Conservation (phyloP, 345 rosid genomes). For the Eucalyptus melliodora region DNA sequence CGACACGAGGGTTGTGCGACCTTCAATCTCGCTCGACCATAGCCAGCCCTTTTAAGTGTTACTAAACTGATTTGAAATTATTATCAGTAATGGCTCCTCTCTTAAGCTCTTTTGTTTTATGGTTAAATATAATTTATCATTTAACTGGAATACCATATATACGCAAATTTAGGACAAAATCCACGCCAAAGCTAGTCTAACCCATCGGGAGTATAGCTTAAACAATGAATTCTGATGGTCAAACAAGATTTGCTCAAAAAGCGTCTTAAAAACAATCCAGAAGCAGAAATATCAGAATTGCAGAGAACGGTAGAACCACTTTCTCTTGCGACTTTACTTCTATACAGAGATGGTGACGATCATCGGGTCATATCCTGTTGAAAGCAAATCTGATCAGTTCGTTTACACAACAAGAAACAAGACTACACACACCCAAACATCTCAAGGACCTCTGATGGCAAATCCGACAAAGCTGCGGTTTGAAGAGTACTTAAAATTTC, state of each 20-base stretch:
- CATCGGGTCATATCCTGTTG: neutral
- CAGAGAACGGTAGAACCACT: neutral
- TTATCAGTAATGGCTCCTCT: neutral
- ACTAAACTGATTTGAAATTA: neutral
- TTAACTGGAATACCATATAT: neutral
- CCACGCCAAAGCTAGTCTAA: neutral
- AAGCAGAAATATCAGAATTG: neutral
- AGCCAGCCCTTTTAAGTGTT: neutral
- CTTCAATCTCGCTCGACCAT: neutral
- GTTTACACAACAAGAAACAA: neutral
- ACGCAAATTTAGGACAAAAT: neutral
- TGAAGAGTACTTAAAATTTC: neutral
- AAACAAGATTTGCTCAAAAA: neutral
- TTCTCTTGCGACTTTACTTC: neutral
- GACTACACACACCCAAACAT: neutral
- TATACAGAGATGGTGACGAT: neutral
- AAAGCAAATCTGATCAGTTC: neutral
- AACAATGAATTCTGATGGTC: neutral
- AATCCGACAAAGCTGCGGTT: neutral
- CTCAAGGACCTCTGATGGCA: neutral
- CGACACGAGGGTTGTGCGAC: neutral
- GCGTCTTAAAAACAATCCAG: neutral
- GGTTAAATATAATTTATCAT: neutral
- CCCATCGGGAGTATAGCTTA: neutral
- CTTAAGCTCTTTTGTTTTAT: neutral